Conservation (phyloP, 768 basidiomycete genomes). For the Fomitopsis serialis region DNA sequence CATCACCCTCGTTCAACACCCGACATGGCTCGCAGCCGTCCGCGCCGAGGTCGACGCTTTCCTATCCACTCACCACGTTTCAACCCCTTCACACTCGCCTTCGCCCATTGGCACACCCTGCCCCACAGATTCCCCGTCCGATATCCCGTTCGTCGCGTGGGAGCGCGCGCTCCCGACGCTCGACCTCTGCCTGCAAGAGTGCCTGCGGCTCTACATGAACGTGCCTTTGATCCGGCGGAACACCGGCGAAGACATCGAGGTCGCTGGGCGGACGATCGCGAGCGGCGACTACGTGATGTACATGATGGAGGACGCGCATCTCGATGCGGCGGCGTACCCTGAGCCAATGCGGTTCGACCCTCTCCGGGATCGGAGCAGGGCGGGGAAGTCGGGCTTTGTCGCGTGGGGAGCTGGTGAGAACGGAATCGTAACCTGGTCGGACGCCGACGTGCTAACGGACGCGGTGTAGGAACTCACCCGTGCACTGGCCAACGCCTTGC, state of each 20-base stretch:
- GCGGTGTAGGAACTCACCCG: neutral
- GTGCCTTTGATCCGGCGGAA: neutral
- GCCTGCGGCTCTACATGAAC: neutral
- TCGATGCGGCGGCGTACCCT: neutral
- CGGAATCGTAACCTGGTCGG: neutral
- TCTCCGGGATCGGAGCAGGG: neutral
- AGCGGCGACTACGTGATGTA: neutral
- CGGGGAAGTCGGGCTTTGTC: neutral
- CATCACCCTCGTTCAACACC: neutral
- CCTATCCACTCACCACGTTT: neutral
- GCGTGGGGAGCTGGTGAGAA: neutral
- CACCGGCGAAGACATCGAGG: neutral
- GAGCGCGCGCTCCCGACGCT: neutral
- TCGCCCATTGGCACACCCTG: neutral
- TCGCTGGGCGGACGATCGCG: neutral
- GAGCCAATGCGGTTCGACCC: neutral
- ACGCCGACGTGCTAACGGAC: neutral
- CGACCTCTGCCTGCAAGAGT: neutral
- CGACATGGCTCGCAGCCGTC: neutral
- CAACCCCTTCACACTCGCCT: neutral
- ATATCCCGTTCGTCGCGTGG: neutral
- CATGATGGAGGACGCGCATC: neutral
- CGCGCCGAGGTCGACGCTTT: neutral
- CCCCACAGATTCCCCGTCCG: neutral
- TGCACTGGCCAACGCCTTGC: slow-evolving; percentile 1